Conservation (phyloP, 192 early-diverging fungal species). For the Coemansia sp. region DNA sequence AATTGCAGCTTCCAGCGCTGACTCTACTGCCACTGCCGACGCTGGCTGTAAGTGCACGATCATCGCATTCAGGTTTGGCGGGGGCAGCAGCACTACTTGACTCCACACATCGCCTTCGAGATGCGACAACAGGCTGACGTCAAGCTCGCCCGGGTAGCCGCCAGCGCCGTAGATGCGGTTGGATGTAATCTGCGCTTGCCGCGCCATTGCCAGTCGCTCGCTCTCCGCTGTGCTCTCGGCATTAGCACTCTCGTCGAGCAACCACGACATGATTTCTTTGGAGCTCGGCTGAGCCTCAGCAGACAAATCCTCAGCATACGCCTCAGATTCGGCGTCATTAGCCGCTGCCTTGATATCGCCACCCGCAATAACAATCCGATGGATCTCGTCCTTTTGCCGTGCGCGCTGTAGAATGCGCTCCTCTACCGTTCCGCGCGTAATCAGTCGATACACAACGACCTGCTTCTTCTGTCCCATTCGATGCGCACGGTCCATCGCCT, state of each 20-base stretch:
- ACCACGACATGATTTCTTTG: conserved; percentile 81
- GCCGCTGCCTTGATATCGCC: conserved; percentile 67
- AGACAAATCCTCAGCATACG: conserved; percentile 34
- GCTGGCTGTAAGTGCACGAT: background rate
- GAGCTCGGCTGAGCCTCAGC: conserved; percentile 75
- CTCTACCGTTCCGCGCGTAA: conserved; percentile 96
- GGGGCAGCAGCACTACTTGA: conserved; percentile 34
- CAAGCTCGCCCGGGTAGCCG: conserved; percentile 30
- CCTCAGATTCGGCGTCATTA: conserved; percentile 31
- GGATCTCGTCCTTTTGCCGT: conserved; percentile 96
- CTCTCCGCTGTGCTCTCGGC: conserved; percentile 31
- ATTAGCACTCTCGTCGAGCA: conserved; percentile 69
- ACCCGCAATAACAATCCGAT: conserved; percentile 91
- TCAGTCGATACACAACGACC: conserved; percentile 93
- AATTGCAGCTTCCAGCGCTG: conserved; percentile 28
- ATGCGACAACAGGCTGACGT: conserved; percentile 7
- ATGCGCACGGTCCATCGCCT: conserved; percentile 97
- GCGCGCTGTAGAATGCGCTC: conserved; percentile 96
- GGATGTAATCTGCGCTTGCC: conserved; percentile 46
- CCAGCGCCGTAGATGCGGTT: conserved; percentile 42
- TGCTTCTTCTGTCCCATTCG: conserved; percentile 99
- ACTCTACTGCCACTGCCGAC: conserved; percentile 10
- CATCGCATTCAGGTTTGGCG: conserved; percentile 10
- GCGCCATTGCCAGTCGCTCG: conserved; percentile 31
- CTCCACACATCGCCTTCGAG: conserved; percentile 28